Percentiles rank a stretch among this genome's conserved stretches.
phyloP scores from a whole-genome alignment of 2,329 filamentous ascomycete genomes.

The Dryadomyces quercivorus region DNA sequence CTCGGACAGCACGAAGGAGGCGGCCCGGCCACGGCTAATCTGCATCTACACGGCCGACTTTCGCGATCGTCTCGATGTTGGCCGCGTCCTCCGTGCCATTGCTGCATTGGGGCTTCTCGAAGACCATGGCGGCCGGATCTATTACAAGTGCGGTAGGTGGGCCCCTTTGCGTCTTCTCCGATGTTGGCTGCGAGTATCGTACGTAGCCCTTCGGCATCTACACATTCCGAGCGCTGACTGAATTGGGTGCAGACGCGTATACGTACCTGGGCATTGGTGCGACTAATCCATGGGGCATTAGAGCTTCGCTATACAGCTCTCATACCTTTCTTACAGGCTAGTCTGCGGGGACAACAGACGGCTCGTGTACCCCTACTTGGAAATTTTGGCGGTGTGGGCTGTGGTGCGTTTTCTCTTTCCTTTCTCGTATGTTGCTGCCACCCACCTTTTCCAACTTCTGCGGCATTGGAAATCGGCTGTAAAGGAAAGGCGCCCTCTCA shows the following conservation, averaged over 20 bases:
- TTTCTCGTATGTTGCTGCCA: not conserved
- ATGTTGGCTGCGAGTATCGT: not conserved
- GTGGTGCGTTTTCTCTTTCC: not conserved
- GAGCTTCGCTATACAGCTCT: constrained; percentile 25
- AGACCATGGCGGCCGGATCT: constrained; percentile 39
- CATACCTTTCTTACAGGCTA: constrained; percentile 2
- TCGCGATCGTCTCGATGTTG: constrained; percentile 53
- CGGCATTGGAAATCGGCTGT: not conserved
- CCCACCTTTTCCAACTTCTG: not conserved
- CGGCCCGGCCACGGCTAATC: constrained; percentile 43
- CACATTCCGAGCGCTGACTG: not conserved
- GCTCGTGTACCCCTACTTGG: not conserved
- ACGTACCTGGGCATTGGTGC: constrained; percentile 52
- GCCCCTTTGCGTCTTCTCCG: not conserved
- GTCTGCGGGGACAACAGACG: no score
- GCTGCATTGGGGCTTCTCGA: constrained; percentile 49
- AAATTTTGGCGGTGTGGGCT: not conserved
- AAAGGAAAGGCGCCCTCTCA: not conserved
- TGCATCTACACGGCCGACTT: constrained; percentile 74
- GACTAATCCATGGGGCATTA: constrained; percentile 50
- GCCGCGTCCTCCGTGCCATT: constrained; percentile 51
- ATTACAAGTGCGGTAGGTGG: constrained; percentile 62
- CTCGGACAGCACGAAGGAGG: constrained; percentile 26
- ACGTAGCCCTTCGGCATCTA: not conserved
- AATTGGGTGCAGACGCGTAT: constrained; percentile 41